phyloP scores from a whole-genome alignment of 2,329 filamentous ascomycete genomes.

The Calycina herbarum region DNA sequence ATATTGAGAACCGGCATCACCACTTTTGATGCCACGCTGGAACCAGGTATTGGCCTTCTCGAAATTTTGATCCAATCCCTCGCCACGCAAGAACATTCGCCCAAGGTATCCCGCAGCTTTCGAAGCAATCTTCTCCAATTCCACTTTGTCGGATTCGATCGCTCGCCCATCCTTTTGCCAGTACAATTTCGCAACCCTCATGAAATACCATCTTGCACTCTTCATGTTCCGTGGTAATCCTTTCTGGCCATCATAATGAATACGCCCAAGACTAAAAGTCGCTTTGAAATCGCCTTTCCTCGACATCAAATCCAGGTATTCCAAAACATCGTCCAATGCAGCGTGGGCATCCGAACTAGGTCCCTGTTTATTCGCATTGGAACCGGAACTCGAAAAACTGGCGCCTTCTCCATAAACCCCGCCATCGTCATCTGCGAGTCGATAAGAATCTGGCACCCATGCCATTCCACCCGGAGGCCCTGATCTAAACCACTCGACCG shows the following conservation, averaged over 20 bases:
- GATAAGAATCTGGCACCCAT: constrained; percentile 75
- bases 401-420: constrained; percentile 95
- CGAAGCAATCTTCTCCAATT: constrained; percentile 63
- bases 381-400: constrained; percentile 82
- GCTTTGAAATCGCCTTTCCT: constrained; percentile 71
- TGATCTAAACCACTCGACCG: constrained; percentile 81
- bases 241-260: constrained; percentile 69
- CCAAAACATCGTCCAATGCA: constrained; percentile 87
- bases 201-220: constrained; percentile 67
- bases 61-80: constrained; percentile 67
- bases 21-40: constrained; percentile 60
- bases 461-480: constrained; percentile 86
- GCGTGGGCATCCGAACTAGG: constrained; percentile 79
- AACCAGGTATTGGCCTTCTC: constrained; percentile 68
- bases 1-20: constrained; percentile 68
- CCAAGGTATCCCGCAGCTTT: constrained; percentile 73
- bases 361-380: constrained; percentile 72
- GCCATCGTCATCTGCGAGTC: constrained; percentile 85
- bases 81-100: constrained; percentile 70
- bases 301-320: constrained; percentile 78
- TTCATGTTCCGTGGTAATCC: constrained; percentile 60
- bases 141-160: constrained; percentile 53
- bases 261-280: constrained; percentile 66
- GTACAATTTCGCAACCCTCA: constrained; percentile 64
- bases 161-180: constrained; percentile 67